These are phyloP conservation scores for Musa balbisiana DNA, from an alignment of 202 grass and related monocot species.

Conservation along the genomic window DNA sequence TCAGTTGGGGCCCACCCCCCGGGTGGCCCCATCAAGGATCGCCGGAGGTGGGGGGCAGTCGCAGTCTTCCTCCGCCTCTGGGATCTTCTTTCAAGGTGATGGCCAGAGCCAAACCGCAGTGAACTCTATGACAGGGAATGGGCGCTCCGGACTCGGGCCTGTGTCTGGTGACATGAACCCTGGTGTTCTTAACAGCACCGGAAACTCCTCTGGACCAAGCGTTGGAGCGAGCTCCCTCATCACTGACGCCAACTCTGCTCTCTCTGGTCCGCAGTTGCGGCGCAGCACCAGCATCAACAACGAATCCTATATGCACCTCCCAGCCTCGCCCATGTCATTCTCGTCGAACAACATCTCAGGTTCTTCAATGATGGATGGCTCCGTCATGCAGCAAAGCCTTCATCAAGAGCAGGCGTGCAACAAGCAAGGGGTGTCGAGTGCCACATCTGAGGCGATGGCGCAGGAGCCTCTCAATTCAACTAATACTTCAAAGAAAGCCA, in stretches of 20 bases:
- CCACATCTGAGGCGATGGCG: background rate
- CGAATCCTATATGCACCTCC: slow-evolving; percentile 71
- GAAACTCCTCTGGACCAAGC: slow-evolving; percentile 70
- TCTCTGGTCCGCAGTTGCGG: slow-evolving; percentile 75
- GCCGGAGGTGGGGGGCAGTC: background rate
- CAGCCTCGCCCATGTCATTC: slow-evolving; percentile 86
- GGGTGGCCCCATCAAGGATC: background rate
- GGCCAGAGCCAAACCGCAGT: background rate
- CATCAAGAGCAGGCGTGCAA: background rate
- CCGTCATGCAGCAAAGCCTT: background rate
- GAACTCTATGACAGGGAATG: slow-evolving; percentile 6
- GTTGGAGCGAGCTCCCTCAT: slow-evolving; percentile 82
- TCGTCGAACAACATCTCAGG: slow-evolving; percentile 93
- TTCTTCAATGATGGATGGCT: slow-evolving; percentile 50
- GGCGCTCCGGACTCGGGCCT: background rate
- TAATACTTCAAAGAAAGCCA: background rate
- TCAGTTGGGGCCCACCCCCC: background rate
- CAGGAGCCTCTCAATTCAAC: background rate
- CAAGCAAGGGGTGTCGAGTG: background rate
- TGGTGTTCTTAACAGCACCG: slow-evolving; percentile 39
- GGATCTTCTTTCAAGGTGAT: background rate
- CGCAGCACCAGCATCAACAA: slow-evolving; percentile 64
- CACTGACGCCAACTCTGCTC: slow-evolving; percentile 67
- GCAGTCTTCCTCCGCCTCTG: background rate
- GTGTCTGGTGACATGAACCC: slow-evolving; percentile 41